Evolutionary conservation across 352 stramenopile species (phyloP).

Genomic region (Pythium monospermum): DNA sequence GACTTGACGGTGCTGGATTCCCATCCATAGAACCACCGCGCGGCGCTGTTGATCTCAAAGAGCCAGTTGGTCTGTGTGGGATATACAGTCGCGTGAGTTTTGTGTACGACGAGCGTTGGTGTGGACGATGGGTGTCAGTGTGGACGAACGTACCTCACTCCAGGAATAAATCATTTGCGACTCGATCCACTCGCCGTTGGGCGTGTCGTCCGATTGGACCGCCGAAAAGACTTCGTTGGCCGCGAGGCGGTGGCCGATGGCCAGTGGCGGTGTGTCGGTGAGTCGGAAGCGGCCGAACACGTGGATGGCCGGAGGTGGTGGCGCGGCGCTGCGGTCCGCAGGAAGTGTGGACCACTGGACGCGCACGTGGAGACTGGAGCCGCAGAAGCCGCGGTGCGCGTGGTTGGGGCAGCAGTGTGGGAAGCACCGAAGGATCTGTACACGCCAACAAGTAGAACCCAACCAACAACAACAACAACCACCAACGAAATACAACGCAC

Average conservation of each 20-base stretch:
- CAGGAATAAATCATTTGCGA: too few relatives aligned
- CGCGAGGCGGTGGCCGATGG: constrained; percentile 39
- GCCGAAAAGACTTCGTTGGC: constrained; percentile 28
- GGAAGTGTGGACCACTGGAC: constrained; percentile 32
- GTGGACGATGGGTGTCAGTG: constrained; percentile 16
- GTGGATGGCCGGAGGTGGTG: too few relatives aligned
- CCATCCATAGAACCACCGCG: constrained; percentile 46
- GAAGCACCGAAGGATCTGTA: constrained; percentile 15
- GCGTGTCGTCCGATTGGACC: constrained; percentile 50
- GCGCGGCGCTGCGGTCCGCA: constrained; percentile 22
- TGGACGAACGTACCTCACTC: constrained; percentile 17
- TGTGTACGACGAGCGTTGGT: constrained; percentile 23
- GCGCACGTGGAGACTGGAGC: constrained; percentile 26
- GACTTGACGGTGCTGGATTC: constrained; percentile 38
- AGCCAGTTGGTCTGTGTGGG: too few relatives aligned
- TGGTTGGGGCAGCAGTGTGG: constrained; percentile 24
- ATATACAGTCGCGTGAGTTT: constrained; percentile 39
- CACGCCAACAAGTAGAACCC: constrained; percentile 1
- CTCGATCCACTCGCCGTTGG: constrained; percentile 62
- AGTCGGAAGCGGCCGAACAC: too few relatives aligned
- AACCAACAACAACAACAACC: too few relatives aligned
- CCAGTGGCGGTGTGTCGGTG: too few relatives aligned
- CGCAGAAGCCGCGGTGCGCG: constrained; percentile 26
- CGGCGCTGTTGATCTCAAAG: too few relatives aligned
- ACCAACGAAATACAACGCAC: too few relatives aligned